Base-by-base conservation (phyloP, 106 monocot genomes). In the Dendrobium catenatum region DNA sequence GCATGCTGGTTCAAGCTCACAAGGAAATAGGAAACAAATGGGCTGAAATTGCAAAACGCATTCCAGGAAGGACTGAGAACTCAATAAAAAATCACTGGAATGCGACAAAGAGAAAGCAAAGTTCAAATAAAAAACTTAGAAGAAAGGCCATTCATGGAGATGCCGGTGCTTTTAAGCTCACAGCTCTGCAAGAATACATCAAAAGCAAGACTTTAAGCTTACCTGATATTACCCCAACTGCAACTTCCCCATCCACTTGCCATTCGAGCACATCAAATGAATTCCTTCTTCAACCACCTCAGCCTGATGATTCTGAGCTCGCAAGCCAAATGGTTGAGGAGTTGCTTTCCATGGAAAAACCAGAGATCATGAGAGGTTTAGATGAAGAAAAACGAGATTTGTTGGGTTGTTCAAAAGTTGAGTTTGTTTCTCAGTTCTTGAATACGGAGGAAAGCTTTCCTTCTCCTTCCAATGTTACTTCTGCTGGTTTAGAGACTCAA, bases 81-180 rank as follows among this genome's bases (percentile, higher is more conserved):
- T 91, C 93, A 40, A 91, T 96, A 55, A 96, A 96, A 87, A 96
- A 96, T 84, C 93, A 93, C 77, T 96, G 95, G 95, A 96, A 96
- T 55, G 91, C 95, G 31, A 88, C 95, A 79, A 93, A 86, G 51
- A 85, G 93, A 74, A 86, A 83, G 81, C 89, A 89, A 68, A 88
- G 81, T 77, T 80, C 89, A 0, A 91, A 85, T 85, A 87, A 83
- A 27, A 89, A 68, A 78, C 73, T 73, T 77, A 85, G 84, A 68
- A 81, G 83, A 70, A 89, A 84, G 70, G 40, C 67, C 13, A 78
- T 44, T 55, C 41, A n/a, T 8, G 22, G 79, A 17, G 76, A 42
- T 9, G 37, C 73, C 7, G 55, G 2, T 44, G 27, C 78, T 1
- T 83, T 16, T 33, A 74, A 79, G 27, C 85, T 81, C 4, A 85